Percentiles rank a stretch among this genome's conserved stretches.
Evolutionary conservation across 1,284 basidiomycete species (phyloP).

Genomic region (Acaromyces ingoldii): DNA sequence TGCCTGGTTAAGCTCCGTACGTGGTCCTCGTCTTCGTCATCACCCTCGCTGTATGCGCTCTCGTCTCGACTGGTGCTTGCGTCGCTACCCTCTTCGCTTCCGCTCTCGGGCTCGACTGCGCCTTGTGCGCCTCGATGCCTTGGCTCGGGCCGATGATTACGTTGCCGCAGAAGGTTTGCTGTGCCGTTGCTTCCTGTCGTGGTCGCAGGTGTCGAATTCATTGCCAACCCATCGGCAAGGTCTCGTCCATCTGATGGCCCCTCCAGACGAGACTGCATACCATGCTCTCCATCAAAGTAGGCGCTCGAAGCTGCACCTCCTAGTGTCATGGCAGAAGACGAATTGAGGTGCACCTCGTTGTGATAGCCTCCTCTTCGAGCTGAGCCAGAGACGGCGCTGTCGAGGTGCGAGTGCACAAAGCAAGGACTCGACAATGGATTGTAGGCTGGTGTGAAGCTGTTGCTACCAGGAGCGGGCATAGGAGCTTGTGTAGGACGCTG

Average conservation of each 20-base stretch:
- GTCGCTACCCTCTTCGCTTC: slow-evolving; percentile 3
- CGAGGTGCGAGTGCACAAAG: slow-evolving; percentile 38
- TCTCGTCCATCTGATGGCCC: no score
- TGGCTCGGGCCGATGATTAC: not conserved
- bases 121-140: slow-evolving; percentile 11
- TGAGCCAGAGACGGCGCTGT: slow-evolving; percentile 30
- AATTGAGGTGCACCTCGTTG: no score
- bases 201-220: not conserved
- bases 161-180: not conserved
- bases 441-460: slow-evolving; percentile 4
- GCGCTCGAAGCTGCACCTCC: not conserved
- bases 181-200: not conserved
- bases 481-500: no score
- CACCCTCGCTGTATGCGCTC: slow-evolving; percentile 31
- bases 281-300: not conserved
- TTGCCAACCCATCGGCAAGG: not conserved
- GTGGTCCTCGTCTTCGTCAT: slow-evolving; percentile 63
- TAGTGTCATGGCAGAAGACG: no score
- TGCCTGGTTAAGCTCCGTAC: slow-evolving; percentile 72
- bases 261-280: not conserved
- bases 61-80: not conserved
- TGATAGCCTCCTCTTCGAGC: no score
- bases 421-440: slow-evolving; percentile 15
- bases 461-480: no score
- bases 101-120: slow-evolving; percentile 12